Evolutionary conservation across 306 rosid genomes (phyloP).

Genomic region (Castanea crenata): DNA sequence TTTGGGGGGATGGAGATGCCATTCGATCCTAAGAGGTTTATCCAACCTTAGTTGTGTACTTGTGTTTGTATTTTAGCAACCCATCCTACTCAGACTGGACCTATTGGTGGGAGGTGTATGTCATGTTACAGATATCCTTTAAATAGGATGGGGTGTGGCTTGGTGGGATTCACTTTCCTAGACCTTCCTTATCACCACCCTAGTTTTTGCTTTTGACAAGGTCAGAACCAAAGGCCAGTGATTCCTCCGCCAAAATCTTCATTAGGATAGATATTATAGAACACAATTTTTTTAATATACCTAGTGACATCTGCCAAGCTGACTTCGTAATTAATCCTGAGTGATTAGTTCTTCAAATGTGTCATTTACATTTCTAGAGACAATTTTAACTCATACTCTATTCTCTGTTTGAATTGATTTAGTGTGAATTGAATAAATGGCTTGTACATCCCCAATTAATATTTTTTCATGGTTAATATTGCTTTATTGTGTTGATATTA

Average conservation of each 20-base stretch:
- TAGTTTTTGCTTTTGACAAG: neutral
- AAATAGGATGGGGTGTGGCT: neutral
- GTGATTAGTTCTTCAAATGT: neutral
- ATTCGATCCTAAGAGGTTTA: too few relatives aligned
- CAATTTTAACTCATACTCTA: neutral
- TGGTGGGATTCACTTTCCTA: too few relatives aligned
- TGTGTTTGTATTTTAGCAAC: neutral
- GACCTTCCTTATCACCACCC: too few relatives aligned
- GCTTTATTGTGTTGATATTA: constrained; percentile 7
- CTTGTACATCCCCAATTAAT: too few relatives aligned
- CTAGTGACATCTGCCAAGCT: neutral
- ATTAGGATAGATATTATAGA: neutral
- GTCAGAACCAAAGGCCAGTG: neutral
- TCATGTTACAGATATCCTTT: neutral
- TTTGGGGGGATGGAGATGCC: too few relatives aligned
- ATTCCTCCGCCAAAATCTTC: neutral
- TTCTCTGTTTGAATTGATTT: neutral
- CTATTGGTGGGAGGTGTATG: neutral
- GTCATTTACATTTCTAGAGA: neutral
- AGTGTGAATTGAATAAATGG: neutral
- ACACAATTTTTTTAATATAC: neutral
- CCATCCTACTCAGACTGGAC: too few relatives aligned
- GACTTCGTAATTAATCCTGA: neutral
- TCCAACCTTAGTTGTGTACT: neutral
- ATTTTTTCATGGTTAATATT: neutral